phyloP scores from a whole-genome alignment of 169 alveolate species.

The Theileria equi region DNA sequence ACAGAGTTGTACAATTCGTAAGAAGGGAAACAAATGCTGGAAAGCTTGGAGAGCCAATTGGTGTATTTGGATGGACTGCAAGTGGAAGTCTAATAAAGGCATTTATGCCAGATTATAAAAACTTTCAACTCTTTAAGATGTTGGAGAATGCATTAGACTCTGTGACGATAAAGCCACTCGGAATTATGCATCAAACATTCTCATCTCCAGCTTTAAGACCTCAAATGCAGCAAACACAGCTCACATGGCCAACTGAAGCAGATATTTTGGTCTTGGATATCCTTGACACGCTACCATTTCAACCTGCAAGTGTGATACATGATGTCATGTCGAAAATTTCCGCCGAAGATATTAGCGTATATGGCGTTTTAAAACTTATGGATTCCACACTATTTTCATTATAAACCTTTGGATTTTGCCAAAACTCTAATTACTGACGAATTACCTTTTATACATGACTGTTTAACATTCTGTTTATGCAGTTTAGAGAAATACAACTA shows the following conservation, averaged over 20 bases:
- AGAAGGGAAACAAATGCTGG: constrained; percentile 27
- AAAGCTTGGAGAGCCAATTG: not conserved
- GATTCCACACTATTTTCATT: not conserved
- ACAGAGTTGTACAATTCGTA: constrained; percentile 34
- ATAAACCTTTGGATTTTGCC: not conserved
- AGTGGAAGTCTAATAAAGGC: constrained; percentile 21
- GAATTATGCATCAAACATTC: constrained; percentile 5
- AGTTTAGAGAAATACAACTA: no score
- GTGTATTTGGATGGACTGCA: constrained; percentile 20
- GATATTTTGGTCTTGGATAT: constrained; percentile 8
- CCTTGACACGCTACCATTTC: not conserved
- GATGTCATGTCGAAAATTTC: not conserved
- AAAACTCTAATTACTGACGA: not conserved
- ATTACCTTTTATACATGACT: no score
- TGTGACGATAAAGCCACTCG: not conserved
- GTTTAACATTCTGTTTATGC: no score
- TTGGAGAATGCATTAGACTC: constrained; percentile 16
- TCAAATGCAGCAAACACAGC: constrained; percentile 48
- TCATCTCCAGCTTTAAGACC: constrained; percentile 27
- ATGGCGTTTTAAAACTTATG: not conserved
- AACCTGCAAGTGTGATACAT: not conserved
- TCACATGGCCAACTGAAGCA: constrained; percentile 38
- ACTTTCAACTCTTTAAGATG: constrained; percentile 9
- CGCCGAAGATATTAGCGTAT: not conserved
- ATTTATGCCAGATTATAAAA: constrained; percentile 27